These are phyloP conservation scores for Didymella arachidicola DNA, from an alignment of 2,329 filamentous ascomycete species.

Conservation along the genomic window DNA sequence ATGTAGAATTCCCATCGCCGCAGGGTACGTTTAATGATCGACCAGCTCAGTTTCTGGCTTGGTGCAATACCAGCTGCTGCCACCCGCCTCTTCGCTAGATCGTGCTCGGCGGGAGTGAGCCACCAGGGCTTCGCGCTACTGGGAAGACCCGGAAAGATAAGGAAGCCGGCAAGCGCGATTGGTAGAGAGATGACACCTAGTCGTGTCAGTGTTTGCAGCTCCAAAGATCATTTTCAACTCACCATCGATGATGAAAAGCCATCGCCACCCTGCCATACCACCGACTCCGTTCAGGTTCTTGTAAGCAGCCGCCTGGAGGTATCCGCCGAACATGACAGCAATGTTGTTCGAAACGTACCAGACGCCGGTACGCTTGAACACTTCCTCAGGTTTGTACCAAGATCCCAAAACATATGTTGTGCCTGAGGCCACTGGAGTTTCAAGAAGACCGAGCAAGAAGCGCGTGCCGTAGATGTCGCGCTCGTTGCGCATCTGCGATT, in stretches of 20 bases:
- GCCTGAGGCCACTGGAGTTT: slow-evolving; percentile 48
- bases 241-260: slow-evolving; percentile 63
- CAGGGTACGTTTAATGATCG: slow-evolving; percentile 57
- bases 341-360: slow-evolving; percentile 63
- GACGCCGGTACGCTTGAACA: slow-evolving; percentile 63
- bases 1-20: slow-evolving; percentile 62
- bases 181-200: slow-evolving; percentile 63
- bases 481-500: slow-evolving; percentile 50
- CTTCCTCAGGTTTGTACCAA: slow-evolving; percentile 56
- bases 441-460: slow-evolving; percentile 49
- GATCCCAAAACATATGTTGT: slow-evolving; percentile 50
- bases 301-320: slow-evolving; percentile 63
- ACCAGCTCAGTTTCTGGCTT: slow-evolving; percentile 53
- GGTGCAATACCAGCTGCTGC: slow-evolving; percentile 43
- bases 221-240: background rate
- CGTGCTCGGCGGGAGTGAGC: slow-evolving; percentile 50
- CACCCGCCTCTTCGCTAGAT: slow-evolving; percentile 42
- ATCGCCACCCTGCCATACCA: slow-evolving; percentile 60
- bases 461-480: slow-evolving; percentile 52
- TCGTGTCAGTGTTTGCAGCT: background rate
- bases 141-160: slow-evolving; percentile 63
- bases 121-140: slow-evolving; percentile 61
- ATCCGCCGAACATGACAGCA: slow-evolving; percentile 66
- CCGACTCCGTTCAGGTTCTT: slow-evolving; percentile 58
- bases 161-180: slow-evolving; percentile 62